Evolutionary conservation across 441 rosid genomes (phyloP).

Genomic region (Daphne laureola): DNA sequence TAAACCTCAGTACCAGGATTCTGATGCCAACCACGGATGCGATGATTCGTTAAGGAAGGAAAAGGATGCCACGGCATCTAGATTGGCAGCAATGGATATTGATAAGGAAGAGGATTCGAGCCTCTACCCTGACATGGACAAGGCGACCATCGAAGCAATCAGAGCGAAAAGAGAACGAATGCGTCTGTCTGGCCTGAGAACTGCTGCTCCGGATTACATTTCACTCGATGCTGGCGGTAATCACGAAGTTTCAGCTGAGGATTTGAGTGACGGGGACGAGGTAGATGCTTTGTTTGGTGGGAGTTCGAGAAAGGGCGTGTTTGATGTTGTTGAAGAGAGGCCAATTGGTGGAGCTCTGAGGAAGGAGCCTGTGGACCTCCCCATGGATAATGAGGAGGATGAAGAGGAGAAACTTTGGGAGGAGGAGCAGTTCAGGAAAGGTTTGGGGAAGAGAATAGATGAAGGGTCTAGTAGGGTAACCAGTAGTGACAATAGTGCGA

Average conservation of each 20-base stretch:
- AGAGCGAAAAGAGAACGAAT: slow-evolving; percentile 64
- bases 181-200: slow-evolving; percentile 44
- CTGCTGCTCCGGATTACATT: slow-evolving; percentile 67
- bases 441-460: slow-evolving; percentile 78
- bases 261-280: slow-evolving; percentile 79
- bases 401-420: slow-evolving; percentile 89
- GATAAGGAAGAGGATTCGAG: slow-evolving; percentile 19
- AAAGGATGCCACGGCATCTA: slow-evolving; percentile 21
- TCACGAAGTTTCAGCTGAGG: slow-evolving; percentile 33
- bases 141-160: slow-evolving; percentile 60
- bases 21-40: slow-evolving; percentile 18
- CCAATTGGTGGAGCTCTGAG: slow-evolving; percentile 12
- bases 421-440: slow-evolving; percentile 88
- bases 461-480: slow-evolving; percentile 36
- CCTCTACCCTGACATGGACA: slow-evolving; percentile 27
- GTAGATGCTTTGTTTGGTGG: slow-evolving; percentile 44
- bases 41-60: slow-evolving; percentile 17
- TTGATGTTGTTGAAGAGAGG: slow-evolving; percentile 42
- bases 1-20: slow-evolving; percentile 35
- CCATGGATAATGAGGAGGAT: slow-evolving; percentile 44
- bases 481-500: slow-evolving; percentile 15
- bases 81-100: slow-evolving; percentile 27
- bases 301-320: slow-evolving; percentile 50
- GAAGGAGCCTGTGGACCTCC: slow-evolving; percentile 12
- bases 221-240: slow-evolving; percentile 47